phyloP scores from a whole-genome alignment of 805 yeast genomes.

The Candida maltosa region DNA sequence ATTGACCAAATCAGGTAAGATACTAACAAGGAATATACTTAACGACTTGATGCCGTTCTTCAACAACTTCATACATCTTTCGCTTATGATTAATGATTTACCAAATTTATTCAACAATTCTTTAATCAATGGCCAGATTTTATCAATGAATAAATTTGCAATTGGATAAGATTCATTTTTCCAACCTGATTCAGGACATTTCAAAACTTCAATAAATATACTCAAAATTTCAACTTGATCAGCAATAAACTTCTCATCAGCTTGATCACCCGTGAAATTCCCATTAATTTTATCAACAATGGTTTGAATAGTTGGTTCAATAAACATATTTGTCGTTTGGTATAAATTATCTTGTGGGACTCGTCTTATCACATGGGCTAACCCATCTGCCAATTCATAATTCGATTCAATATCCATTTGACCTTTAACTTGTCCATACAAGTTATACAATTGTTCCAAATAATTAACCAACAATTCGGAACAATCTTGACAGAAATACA shows the following conservation, averaged over 20 bases:
- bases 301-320: slow-evolving; percentile 59
- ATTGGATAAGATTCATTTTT: slow-evolving; percentile 43
- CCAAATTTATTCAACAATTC: slow-evolving; percentile 54
- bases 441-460: slow-evolving; percentile 69
- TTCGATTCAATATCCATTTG: slow-evolving; percentile 64
- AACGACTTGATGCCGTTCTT: slow-evolving; percentile 64
- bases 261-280: slow-evolving; percentile 17
- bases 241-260: slow-evolving; percentile 47
- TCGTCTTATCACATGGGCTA: slow-evolving; percentile 74
- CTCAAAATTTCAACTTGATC: slow-evolving; percentile 72
- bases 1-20: slow-evolving; percentile 63
- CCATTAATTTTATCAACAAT: slow-evolving; percentile 27
- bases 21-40: slow-evolving; percentile 51
- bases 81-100: slow-evolving; percentile 61
- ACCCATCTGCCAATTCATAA: slow-evolving; percentile 83
- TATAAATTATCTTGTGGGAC: slow-evolving; percentile 53
- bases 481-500: slow-evolving; percentile 94
- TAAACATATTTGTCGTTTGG: slow-evolving; percentile 57
- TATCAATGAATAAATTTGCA: slow-evolving; percentile 49
- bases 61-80: slow-evolving; percentile 67
- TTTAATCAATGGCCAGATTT: slow-evolving; percentile 56
- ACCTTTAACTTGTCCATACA: slow-evolving; percentile 56
- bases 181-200: slow-evolving; percentile 43
- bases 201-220: slow-evolving; percentile 55
- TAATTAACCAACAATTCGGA: slow-evolving; percentile 59